Percentiles rank a stretch among this genome's conserved stretches.
These are phyloP conservation scores for Mycena filopes DNA, from an alignment of 768 basidiomycete genomes.

Conservation along the genomic window DNA sequence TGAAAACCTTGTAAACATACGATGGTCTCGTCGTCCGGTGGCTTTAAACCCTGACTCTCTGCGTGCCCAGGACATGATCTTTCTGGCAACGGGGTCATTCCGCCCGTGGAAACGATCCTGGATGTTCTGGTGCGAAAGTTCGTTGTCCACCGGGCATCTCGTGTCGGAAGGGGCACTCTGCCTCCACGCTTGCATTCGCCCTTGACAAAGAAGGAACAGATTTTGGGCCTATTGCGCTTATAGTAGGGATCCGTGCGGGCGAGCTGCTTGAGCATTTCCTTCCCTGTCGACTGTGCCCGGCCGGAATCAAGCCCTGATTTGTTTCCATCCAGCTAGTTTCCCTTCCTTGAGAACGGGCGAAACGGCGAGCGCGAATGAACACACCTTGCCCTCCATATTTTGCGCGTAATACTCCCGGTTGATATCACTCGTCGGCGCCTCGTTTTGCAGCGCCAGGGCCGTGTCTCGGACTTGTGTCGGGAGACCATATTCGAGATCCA, in stretches of 20 bases:
- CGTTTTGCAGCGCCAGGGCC: conserved; percentile 84
- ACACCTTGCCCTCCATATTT: conserved; percentile 87
- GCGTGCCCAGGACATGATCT: conserved; percentile 87
- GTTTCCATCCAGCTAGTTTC: conserved; percentile 71
- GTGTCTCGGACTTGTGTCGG: conserved; percentile 98
- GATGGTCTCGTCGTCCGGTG: conserved; percentile 89
- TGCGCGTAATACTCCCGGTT: conserved; percentile 96
- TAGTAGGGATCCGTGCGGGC: conserved; percentile 97
- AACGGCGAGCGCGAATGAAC: conserved; percentile 34
- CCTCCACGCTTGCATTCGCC: conserved; percentile 93
- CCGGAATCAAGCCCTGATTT: conserved; percentile 72
- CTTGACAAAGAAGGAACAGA: conserved; percentile 96
- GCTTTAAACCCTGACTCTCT: conserved; percentile 81
- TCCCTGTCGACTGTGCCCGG: conserved; percentile 80
- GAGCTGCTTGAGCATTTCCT: conserved; percentile 96
- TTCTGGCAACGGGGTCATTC: conserved; percentile 94
- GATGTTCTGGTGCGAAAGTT: conserved; percentile 90
- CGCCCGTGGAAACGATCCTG: conserved; percentile 93
- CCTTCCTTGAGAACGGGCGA: not conserved
- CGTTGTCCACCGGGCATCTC: conserved; percentile 88
- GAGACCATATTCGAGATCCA: conserved; percentile 95
- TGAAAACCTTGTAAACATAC: conserved; percentile 59
- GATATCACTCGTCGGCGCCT: conserved; percentile 96
- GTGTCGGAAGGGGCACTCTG: conserved; percentile 95
- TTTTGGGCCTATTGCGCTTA: conserved; percentile 93